phyloP scores from a whole-genome alignment of 352 stramenopile species.

The Elongisporangium undulatum region DNA sequence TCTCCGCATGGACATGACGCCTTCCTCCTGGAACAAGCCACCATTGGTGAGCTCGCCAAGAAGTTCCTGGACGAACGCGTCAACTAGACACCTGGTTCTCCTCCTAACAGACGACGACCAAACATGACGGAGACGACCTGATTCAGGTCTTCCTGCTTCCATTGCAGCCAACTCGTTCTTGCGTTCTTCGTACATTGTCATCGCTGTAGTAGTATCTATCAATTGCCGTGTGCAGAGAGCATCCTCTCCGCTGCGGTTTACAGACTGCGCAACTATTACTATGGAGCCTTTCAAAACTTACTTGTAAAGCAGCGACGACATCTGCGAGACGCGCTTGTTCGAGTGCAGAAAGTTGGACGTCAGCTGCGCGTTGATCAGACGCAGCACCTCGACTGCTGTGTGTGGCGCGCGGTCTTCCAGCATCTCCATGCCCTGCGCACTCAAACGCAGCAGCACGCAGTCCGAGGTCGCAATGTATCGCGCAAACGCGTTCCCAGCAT shows the following conservation, averaged over 20 bases:
- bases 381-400: constrained; percentile 71
- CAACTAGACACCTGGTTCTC: constrained; percentile 5
- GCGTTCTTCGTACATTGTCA: background rate
- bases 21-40: constrained; percentile 95
- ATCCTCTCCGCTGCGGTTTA: too few relatives aligned
- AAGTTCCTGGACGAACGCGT: constrained; percentile 50
- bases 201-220: too few relatives aligned
- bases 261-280: too few relatives aligned
- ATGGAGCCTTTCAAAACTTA: constrained; percentile 8
- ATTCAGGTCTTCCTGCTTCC: background rate
- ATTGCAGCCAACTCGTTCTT: background rate
- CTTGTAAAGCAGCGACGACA: constrained; percentile 79
- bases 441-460: constrained; percentile 62
- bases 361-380: constrained; percentile 60
- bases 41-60: constrained; percentile 70
- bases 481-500: constrained; percentile 15
- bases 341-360: constrained; percentile 57
- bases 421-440: constrained; percentile 44
- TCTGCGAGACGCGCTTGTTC: constrained; percentile 73
- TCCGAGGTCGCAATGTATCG: constrained; percentile 63
- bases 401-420: constrained; percentile 53
- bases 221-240: background rate
- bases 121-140: background rate
- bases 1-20: constrained; percentile 94
- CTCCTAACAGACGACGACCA: constrained; percentile 1